Conservation (phyloP, 805 yeast species). For the Isabelozyma rhagii region DNA sequence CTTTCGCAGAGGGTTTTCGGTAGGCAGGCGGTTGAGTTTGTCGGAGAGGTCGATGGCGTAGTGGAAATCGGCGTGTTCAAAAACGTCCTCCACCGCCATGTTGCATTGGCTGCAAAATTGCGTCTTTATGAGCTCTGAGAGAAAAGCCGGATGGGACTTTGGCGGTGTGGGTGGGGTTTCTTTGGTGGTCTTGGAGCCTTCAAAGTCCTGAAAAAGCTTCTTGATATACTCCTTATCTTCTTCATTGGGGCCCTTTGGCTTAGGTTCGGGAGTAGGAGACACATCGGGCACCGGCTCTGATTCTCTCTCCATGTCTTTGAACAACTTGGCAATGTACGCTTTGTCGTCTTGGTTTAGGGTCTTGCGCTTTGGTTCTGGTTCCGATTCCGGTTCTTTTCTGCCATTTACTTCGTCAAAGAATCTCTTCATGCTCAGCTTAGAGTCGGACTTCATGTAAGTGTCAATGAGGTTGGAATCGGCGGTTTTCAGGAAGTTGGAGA, state of each 20-base stretch:
- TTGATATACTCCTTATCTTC: slow-evolving; percentile 17
- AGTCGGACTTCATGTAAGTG: slow-evolving; percentile 15
- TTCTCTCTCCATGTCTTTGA: slow-evolving; percentile 14
- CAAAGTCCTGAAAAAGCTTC: slow-evolving; percentile 15
- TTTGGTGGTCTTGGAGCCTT: slow-evolving; percentile 1
- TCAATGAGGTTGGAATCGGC: slow-evolving; percentile 33
- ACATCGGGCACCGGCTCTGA: background rate
- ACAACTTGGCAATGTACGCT: slow-evolving; percentile 25
- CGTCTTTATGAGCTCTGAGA: slow-evolving; percentile 13
- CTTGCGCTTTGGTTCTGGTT: background rate
- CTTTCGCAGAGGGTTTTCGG: background rate
- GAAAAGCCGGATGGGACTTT: slow-evolving; percentile 3
- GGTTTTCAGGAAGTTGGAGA: slow-evolving; percentile 52
- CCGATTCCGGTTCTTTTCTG: background rate
- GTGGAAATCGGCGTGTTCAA: slow-evolving; percentile 57
- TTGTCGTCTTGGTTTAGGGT: slow-evolving; percentile 11
- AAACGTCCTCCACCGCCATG: slow-evolving; percentile 21
- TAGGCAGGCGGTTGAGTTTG: slow-evolving; percentile 23
- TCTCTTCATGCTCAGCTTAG: slow-evolving; percentile 8
- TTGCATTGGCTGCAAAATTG: slow-evolving; percentile 28
- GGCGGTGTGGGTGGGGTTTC: background rate
- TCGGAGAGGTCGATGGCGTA: slow-evolving; percentile 49
- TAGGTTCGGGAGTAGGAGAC: background rate
- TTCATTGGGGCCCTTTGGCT: background rate
- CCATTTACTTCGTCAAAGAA: slow-evolving; percentile 11